Percentiles rank a stretch among this genome's conserved stretches.
These are phyloP conservation scores for Candida chilensis DNA, from an alignment of 805 yeast species.

Conservation along the genomic window DNA sequence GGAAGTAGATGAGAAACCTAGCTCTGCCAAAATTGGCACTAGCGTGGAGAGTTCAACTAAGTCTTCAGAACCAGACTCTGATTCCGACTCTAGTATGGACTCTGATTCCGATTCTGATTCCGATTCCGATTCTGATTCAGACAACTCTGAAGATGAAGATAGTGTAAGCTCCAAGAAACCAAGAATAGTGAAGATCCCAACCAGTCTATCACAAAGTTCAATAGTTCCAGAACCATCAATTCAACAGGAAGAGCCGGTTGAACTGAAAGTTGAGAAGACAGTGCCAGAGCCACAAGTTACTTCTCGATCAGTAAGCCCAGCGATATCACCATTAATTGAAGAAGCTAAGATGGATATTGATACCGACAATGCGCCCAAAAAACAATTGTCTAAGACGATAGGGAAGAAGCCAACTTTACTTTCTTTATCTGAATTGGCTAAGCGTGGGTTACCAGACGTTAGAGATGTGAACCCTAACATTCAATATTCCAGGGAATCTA, in stretches of 20 bases:
- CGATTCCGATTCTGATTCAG: conserved; percentile 6
- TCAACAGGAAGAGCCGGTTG: too few relatives aligned
- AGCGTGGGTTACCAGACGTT: conserved; percentile 64
- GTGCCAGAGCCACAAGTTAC: too few relatives aligned
- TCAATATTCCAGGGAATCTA: background rate
- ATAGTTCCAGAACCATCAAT: background rate
- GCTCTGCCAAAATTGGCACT: too few relatives aligned
- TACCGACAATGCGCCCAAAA: too few relatives aligned
- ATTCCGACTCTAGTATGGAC: conserved; percentile 1
- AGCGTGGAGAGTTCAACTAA: too few relatives aligned
- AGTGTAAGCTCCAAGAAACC: background rate
- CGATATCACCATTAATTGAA: too few relatives aligned
- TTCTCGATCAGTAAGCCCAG: too few relatives aligned
- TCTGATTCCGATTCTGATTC: conserved; percentile 10
- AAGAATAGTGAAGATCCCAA: background rate
- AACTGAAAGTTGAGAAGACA: too few relatives aligned
- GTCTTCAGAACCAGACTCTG: conserved; percentile 5
- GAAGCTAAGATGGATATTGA: too few relatives aligned
- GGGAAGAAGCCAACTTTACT: conserved; percentile 31
- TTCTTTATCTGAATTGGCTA: conserved; percentile 49
- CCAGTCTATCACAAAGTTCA: background rate
- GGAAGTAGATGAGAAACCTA: too few relatives aligned
- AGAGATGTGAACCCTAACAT: conserved; percentile 25
- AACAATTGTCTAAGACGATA: too few relatives aligned
- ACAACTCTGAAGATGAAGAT: conserved; percentile 5